Evolutionary conservation across 2,329 filamentous ascomycete genomes (phyloP), one percentile per base, ranked within the genome.

Genomic region (Colletotrichum navitas): DNA sequence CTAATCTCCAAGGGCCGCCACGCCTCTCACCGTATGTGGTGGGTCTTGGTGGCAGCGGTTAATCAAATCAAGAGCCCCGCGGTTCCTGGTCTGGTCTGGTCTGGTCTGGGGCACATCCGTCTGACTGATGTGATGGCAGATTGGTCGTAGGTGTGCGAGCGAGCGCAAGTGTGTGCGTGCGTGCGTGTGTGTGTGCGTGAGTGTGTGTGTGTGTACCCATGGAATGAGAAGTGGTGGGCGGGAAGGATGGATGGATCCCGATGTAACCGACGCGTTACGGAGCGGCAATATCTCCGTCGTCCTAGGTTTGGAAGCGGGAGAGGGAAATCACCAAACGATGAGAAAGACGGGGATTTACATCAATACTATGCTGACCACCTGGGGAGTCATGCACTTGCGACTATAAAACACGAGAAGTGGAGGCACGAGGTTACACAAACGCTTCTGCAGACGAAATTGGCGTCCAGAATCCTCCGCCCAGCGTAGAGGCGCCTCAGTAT

Each of bases 361-460:
- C 56, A 29, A 61, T 43, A 47, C 3, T 34, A 49, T 71, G 70
- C 70, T 72, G 70, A 72, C 67, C 67, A 71, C 55, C 67, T 29
- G 34, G 41, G 49, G 41, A 7, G 21, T 12, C 60, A 60, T 72
- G 54, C 60, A 72, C 55, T 45, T 70, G 66, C 41, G 21, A 51
- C 54, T 56, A 21, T 59, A 66, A 55, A 71, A 66, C 61, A 61
- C 41, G 32, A 66, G 54, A 18, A 39, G 66, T 55, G n/a, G 60
- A 39, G 24, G 32, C 24, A 58, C 21, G 34, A 58, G 36, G 70
- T 72, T 71, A 66, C 70, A 71, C 70, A 71, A 71, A 62, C 34
- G 69, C 29, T 51, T 49, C 66, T 66, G 66, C 70, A 58, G 55
- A 66, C 43, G 66, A 70, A 66, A 69, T 60, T 69, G 66, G 55